Evolutionary conservation across 495 filamentous ascomycete species (phyloP), one percentile per base, ranked within the genome.

Genomic region (Acidiella bohemica): DNA sequence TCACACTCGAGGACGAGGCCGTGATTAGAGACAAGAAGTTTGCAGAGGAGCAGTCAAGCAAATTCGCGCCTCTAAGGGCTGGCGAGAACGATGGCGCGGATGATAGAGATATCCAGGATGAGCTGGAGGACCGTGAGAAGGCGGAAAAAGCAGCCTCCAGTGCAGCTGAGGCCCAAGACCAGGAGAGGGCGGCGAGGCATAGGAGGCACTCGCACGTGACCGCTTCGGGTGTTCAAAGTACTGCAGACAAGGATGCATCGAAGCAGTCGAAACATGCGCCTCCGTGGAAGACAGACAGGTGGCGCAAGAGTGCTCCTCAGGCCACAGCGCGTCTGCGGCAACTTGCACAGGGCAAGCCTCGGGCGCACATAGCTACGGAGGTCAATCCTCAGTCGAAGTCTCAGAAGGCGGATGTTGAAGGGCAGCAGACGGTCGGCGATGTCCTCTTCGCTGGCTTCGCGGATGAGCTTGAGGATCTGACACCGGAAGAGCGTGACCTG

Each of bases 1-100:
- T 97, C 51, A 96, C 90, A 0, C 69, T 96, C 30, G 90, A 97
- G 57, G 92, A 97, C 50, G 84, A 93, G 42, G 90, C 90, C 4
- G 83, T 90, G 10, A 66, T 78, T 29, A 77, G 86, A 3, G 92
- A 96, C 51, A 75, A 90, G 51, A 83, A 81, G 36, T 97, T 96
- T 56, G 77, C 78, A 26, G 70, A 76, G 25, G 80, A 78, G 16
- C 83, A 94, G 20, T 42, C 82, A 90, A 39, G 50, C 46, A 48
- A 39, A 31, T 49, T 42, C 32, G 40, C 50, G 13, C 29, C 45
- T 14, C 9, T 44, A 54, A 75, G 74, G 39, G 69, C 68, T 35
- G 68, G 74, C 7, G 59, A 73, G 32, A 63, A 16, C 2, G 12
- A 25, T 2, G 19, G 13, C 9, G 62, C 67, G 24, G 62, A 69